Conservation (phyloP, 805 yeast genomes). For the Kregervanrija fluxuum region DNA sequence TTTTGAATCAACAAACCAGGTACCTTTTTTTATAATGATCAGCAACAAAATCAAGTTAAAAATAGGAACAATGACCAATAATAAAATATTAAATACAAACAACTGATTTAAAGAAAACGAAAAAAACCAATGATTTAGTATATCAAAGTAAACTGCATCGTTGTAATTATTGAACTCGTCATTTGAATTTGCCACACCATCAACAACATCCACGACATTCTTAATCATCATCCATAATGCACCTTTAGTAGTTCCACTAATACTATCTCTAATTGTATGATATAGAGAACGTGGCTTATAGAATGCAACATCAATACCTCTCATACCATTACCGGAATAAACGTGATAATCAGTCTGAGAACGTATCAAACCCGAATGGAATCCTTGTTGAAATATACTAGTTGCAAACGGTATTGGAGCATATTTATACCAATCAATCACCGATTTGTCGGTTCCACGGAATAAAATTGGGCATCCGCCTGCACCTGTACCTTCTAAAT, state of each 20-base stretch:
- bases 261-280: conserved; percentile 71
- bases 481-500: conserved; percentile 89
- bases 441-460: conserved; percentile 74
- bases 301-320: conserved; percentile 89
- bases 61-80: conserved; percentile 51
- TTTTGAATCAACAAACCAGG: conserved; percentile 39
- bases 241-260: conserved; percentile 52
- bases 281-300: conserved; percentile 77
- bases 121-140: conserved; percentile 51
- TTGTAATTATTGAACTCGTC: conserved; percentile 16
- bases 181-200: conserved; percentile 33
- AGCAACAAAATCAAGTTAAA: conserved; percentile 39
- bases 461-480: conserved; percentile 81
- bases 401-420: conserved; percentile 70
- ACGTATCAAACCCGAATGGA: conserved; percentile 58
- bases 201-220: conserved; percentile 55
- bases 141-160: conserved; percentile 58
- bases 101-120: conserved; percentile 44
- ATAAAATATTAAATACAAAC: conserved; percentile 42
- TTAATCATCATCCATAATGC: conserved; percentile 84
- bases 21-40: conserved; percentile 38
- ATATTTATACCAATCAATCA: conserved; percentile 45
- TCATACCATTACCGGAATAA: conserved; percentile 56
- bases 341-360: conserved; percentile 85
- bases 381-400: conserved; percentile 80